phyloP scores from a whole-genome alignment of 75 land plant species.

The Pinus tabuliformis region DNA sequence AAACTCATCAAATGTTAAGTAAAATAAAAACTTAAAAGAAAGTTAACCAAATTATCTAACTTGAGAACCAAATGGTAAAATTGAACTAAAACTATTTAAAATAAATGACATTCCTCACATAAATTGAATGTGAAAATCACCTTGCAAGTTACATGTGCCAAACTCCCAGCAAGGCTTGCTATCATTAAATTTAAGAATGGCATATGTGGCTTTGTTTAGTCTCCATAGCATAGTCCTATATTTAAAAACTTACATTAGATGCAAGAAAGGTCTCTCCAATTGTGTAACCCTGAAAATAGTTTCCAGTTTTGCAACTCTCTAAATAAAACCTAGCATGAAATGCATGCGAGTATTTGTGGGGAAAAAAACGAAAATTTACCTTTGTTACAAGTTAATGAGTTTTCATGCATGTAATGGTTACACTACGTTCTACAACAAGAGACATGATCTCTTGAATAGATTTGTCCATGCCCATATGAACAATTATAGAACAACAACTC shows the following conservation, averaged over 20 bases:
- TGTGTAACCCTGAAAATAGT: neutral
- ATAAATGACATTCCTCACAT: neutral
- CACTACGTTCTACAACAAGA: conserved; percentile 91
- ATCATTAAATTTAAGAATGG: conserved; percentile 90
- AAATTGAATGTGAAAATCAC: conserved; percentile 12
- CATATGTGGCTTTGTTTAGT: conserved; percentile 74
- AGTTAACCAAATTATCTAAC: neutral
- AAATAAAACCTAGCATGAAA: neutral
- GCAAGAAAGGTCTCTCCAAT: neutral
- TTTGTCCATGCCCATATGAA: conserved; percentile 89
- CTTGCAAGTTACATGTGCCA: conserved; percentile 99
- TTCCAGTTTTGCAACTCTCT: neutral
- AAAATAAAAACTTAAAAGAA: neutral
- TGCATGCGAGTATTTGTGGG: neutral
- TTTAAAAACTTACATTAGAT: neutral
- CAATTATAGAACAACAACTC: conserved; percentile 43
- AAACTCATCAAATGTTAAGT: neutral
- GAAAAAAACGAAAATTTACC: conserved; percentile 29
- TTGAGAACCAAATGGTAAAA: neutral
- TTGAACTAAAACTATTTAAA: no score
- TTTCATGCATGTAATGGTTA: conserved; percentile 85
- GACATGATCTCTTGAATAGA: conserved; percentile 82
- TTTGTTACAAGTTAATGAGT: conserved; percentile 91
- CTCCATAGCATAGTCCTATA: conserved; percentile 94
- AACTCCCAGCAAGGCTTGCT: conserved; percentile 91